A percentile compares a stretch with the other conserved stretches of the same genome.
Conservation (phyloP, 148 eudicot genomes). For the Pharnaceum exiguum region DNA sequence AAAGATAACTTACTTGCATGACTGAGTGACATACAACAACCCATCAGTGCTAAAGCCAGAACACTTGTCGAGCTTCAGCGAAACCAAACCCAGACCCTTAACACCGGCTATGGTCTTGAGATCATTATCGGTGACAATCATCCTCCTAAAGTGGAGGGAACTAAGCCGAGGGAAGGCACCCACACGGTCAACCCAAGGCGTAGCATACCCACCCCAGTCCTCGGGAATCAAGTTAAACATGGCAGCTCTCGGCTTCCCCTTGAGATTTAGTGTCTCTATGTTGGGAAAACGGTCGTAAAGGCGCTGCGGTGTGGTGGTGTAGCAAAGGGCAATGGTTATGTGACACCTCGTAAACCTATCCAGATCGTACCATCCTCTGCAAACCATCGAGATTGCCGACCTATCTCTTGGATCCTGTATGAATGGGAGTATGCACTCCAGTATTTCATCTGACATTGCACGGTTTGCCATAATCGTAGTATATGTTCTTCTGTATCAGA, state of each 20-base stretch:
- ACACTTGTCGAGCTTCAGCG: conserved; percentile 64
- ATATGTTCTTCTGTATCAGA: no score
- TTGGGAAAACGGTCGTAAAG: conserved; percentile 45
- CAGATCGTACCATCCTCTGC: no score
- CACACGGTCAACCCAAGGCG: conserved; percentile 40
- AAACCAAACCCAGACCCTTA: conserved; percentile 32
- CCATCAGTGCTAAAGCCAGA: conserved; percentile 73
- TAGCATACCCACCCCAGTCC: conserved; percentile 72
- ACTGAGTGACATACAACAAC: conserved; percentile 38
- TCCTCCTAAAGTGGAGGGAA: conserved; percentile 55
- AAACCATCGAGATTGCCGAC: no score
- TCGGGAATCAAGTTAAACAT: conserved; percentile 76
- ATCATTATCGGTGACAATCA: conserved; percentile 64
- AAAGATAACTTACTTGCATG: conserved; percentile 53
- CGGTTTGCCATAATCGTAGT: no score
- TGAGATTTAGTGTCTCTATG: conserved; percentile 54
- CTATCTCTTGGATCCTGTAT: no score
- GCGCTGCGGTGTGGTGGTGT: conserved; percentile 48
- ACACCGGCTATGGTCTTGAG: conserved; percentile 40
- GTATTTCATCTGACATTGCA: no score
- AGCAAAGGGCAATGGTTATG: conserved; percentile 61
- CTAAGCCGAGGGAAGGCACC: conserved; percentile 33
- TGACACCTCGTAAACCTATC: no score
- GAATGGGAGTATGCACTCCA: no score
- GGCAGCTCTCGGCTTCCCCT: conserved; percentile 79